phyloP scores from a whole-genome alignment of 1,284 basidiomycete genomes.

The Heterobasidion irregulare region DNA sequence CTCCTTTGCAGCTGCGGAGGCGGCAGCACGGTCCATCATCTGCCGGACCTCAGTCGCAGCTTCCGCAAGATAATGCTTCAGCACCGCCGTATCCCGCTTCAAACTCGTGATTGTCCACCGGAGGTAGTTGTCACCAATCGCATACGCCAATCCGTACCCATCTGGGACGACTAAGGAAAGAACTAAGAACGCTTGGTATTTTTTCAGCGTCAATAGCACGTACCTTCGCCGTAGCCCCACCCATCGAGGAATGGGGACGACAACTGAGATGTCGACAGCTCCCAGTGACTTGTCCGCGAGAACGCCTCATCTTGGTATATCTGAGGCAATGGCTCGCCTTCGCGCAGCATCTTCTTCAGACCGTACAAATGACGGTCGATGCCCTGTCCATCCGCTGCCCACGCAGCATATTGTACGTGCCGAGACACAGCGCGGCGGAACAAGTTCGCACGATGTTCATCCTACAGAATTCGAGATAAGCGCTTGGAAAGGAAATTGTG shows the following conservation, averaged over 20 bases:
- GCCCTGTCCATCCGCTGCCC: conserved; percentile 92
- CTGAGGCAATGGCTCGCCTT: conserved; percentile 70
- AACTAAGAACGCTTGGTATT: not conserved
- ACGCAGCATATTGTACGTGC: conserved; percentile 83
- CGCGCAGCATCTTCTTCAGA: conserved; percentile 74
- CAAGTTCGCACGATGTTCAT: conserved; percentile 55
- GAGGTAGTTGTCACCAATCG: conserved; percentile 82
- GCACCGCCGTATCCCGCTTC: conserved; percentile 54
- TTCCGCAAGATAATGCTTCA: conserved; percentile 70
- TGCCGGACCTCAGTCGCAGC: conserved; percentile 70
- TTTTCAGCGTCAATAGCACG: conserved; percentile 15
- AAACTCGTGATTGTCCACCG: conserved; percentile 90
- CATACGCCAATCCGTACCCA: conserved; percentile 91
- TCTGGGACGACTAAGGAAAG: conserved; percentile 70
- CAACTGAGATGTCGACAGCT: conserved; percentile 87
- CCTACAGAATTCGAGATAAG: conserved; percentile 26
- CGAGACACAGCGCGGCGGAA: conserved; percentile 77
- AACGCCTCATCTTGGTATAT: conserved; percentile 80
- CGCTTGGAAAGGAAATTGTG: not conserved
- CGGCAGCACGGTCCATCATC: conserved; percentile 48
- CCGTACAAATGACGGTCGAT: conserved; percentile 96
- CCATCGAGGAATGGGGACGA: conserved; percentile 81
- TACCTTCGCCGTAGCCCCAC: conserved; percentile 97
- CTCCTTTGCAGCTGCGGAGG: not conserved
- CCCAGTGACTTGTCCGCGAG: conserved; percentile 77